phyloP scores from a whole-genome alignment of 2,329 filamentous ascomycete genomes.

The Fusarium pseudoanthophilum region DNA sequence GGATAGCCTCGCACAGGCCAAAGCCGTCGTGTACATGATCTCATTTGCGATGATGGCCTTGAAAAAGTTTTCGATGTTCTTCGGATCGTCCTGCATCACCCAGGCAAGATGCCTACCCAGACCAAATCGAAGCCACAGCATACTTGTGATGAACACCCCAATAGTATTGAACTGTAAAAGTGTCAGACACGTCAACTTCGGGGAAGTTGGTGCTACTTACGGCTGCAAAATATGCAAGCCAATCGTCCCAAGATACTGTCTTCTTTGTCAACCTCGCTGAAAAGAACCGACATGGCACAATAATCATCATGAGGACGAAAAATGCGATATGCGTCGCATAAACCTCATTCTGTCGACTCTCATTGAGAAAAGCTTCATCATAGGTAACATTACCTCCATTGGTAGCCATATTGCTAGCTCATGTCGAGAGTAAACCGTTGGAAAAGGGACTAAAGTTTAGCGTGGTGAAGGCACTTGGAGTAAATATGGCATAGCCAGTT shows the following conservation, averaged over 20 bases:
- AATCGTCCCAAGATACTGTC: not conserved
- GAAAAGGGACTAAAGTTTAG: not conserved
- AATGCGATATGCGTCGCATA: not conserved
- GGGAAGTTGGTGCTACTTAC: fast-evolving
- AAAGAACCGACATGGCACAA: not conserved
- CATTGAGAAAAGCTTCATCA: not conserved
- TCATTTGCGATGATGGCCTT: not conserved
- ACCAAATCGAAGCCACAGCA: not conserved
- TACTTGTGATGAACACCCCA: not conserved
- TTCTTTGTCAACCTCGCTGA: not conserved
- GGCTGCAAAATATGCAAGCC: conserved; percentile 1
- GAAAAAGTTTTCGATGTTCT: not conserved
- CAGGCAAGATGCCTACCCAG: not conserved
- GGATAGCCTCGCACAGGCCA: not conserved
- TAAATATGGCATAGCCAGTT: not conserved
- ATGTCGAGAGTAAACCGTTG: fast-evolving
- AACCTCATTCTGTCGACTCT: not conserved
- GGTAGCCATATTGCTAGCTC: not conserved
- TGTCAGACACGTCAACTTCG: not conserved
- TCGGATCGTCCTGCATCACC: not conserved
- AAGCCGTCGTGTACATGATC: not conserved
- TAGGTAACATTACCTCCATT: not conserved
- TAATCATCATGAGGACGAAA: not conserved
- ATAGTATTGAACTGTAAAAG: not conserved
- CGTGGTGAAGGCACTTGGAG: fast-evolving